These are phyloP conservation scores for Erythrobasidium hasegawianum DNA, from an alignment of 1,284 basidiomycete species.

Conservation along the genomic window DNA sequence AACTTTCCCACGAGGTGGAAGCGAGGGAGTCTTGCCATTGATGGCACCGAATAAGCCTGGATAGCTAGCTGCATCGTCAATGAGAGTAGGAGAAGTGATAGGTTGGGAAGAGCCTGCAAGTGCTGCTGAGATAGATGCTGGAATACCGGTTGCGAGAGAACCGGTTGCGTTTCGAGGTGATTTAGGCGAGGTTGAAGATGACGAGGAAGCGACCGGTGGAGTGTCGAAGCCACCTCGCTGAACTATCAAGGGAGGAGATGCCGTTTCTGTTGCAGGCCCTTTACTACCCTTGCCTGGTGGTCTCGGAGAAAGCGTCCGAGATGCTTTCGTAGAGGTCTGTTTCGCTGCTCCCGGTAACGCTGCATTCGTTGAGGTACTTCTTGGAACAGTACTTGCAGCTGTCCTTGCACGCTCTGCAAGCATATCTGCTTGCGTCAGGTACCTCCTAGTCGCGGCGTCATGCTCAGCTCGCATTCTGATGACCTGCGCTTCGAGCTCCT, in stretches of 20 bases:
- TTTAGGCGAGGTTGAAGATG: not conserved
- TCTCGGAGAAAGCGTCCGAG: not conserved
- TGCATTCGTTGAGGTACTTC: no score
- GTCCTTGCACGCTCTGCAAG: slow-evolving; percentile 4
- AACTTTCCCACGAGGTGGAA: not conserved
- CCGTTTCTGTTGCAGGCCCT: no score
- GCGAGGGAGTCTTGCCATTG: not conserved
- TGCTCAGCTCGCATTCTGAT: slow-evolving; percentile 1
- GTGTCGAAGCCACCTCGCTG: slow-evolving; percentile 17
- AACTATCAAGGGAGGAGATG: slow-evolving; percentile 3
- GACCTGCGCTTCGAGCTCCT: slow-evolving; percentile 9
- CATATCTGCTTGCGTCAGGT: slow-evolving; percentile 16
- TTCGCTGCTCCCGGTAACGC: no score
- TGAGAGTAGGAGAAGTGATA: slow-evolving; percentile 20
- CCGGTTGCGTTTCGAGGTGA: not conserved
- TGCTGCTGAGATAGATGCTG: not conserved
- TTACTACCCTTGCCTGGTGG: no score
- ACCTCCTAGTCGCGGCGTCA: slow-evolving; percentile 14
- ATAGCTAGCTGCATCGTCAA: slow-evolving; percentile 8
- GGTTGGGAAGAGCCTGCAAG: slow-evolving; percentile 7
- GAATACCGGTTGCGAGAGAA: not conserved
- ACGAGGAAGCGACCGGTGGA: not conserved
- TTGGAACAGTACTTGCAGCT: no score
- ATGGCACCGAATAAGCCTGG: slow-evolving; percentile 16
- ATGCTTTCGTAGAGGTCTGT: not conserved